Evolutionary conservation across 208 protist species (phyloP).

Genomic region (Phytomonas sp.): DNA sequence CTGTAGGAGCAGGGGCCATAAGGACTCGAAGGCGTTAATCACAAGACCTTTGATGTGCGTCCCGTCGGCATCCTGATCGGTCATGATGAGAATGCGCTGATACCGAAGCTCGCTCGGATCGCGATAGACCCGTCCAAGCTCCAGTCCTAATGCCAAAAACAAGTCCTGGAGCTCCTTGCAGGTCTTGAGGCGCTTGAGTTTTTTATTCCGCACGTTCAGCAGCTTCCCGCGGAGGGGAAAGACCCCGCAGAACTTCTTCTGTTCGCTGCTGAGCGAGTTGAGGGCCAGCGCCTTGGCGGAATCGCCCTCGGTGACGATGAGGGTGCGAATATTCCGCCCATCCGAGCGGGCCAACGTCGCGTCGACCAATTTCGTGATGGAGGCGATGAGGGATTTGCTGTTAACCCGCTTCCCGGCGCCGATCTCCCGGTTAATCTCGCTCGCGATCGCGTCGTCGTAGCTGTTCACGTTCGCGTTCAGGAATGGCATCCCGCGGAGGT

Average conservation of each 20-base stretch:
- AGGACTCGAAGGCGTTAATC: constrained; percentile 99
- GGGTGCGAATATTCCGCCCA: constrained; percentile 87
- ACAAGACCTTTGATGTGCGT: constrained; percentile 99
- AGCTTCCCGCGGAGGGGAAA: constrained; percentile 97
- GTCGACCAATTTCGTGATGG: constrained; percentile 97
- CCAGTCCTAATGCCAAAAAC: constrained; percentile 72
- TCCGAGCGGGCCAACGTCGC: constrained; percentile 71
- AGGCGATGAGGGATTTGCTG: constrained; percentile 72
- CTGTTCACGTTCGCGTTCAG: constrained; percentile 69
- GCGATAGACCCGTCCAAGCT: constrained; percentile 73
- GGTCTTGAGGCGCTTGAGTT: constrained; percentile 82
- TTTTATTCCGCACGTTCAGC: constrained; percentile 96
- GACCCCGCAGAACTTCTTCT: constrained; percentile 95
- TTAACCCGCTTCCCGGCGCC: constrained; percentile 54
- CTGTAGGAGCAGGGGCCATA: constrained; percentile 97
- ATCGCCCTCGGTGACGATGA: constrained; percentile 98
- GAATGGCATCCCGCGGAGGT: constrained; percentile 75
- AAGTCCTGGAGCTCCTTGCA: constrained; percentile 92
- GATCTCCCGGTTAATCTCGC: constrained; percentile 81
- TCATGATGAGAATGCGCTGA: constrained; percentile 99
- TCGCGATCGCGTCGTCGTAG: constrained; percentile 50
- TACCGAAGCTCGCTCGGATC: constrained; percentile 93
- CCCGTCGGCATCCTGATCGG: constrained; percentile 99
- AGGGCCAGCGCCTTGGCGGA: constrained; percentile 97
- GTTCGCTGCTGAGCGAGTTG: constrained; percentile 93